Evolutionary conservation across 768 basidiomycete species (phyloP), one percentile per base, ranked within the genome.

Genomic region (Lactarius akahatsu): DNA sequence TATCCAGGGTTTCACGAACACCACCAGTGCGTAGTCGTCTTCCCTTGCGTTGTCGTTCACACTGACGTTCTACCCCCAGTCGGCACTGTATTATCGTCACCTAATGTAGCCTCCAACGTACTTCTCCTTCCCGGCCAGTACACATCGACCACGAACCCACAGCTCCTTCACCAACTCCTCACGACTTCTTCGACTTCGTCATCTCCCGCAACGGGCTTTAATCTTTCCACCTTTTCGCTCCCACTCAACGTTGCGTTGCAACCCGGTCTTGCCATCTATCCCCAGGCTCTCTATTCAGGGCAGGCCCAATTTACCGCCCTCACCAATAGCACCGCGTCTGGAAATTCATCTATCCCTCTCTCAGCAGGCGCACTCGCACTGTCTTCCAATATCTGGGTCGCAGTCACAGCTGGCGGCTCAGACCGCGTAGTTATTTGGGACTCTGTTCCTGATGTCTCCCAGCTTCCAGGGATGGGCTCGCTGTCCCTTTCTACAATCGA

Each of bases 61-160:
- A 23, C 50, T 50, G 32, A 57, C 47, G n/a, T 3, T 43, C 1
- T 52, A 10, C n/a, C 7, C 61, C 20, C 65, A 94, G 92, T 94
- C 68, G 92, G 92, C 69, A 85, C 84, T 69, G 85, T 80, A 59
- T 74, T 93, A 64, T 85, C 84, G 23, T 81, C 84, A 28, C 76
- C 83, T 30, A 85, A 84, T 70, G 76, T 76, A 61, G 77, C 86
- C 10, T 80, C 83, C 41, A 77, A 78, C 61, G 75, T 90, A 20
- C 85, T 86, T 40, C 81, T 93, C 40, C 84, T 93, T 38, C 91
- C 91, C 4, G 91, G 90, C 60, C 85, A 89, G 77, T 94, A 94
- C 71, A 82, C 87, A 0, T 80, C 86, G 30, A 80, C 85, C 13
- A 89, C 89, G 4, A 86, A 83, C 73, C 92, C 92, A 5, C 81